Percentiles rank a stretch among this genome's conserved stretches.
These are phyloP conservation scores for Tremella fuciformis DNA, from an alignment of 768 basidiomycete genomes.

Conservation along the genomic window DNA sequence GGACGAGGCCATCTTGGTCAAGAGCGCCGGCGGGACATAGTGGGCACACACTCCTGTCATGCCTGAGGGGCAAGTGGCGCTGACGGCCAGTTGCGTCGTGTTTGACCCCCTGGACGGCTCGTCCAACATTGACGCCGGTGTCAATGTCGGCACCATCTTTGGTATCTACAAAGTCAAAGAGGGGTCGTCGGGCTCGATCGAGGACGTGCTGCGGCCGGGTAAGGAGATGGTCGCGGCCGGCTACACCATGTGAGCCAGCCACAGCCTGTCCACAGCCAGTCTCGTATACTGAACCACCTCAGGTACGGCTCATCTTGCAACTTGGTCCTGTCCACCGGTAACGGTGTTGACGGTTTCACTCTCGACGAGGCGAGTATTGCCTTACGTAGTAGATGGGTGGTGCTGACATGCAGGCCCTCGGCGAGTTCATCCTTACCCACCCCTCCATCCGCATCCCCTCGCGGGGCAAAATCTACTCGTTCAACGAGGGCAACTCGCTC, in stretches of 20 bases:
- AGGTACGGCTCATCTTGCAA: conserved; percentile 96
- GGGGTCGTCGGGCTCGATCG: conserved; percentile 72
- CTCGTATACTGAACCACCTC: not conserved
- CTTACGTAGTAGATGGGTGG: not conserved
- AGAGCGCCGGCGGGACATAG: conserved; percentile 41
- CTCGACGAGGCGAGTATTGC: conserved; percentile 65
- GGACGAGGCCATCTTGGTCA: conserved; percentile 37
- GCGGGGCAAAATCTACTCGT: conserved; percentile 98
- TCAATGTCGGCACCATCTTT: conserved; percentile 85
- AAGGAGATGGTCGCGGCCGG: conserved; percentile 97
- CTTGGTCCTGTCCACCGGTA: conserved; percentile 88
- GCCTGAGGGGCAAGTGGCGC: not conserved
- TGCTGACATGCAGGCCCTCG: conserved; percentile 60
- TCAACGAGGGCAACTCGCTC: conserved; percentile 97
- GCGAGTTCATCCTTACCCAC: conserved; percentile 98
- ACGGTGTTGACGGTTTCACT: conserved; percentile 97
- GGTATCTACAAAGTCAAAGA: conserved; percentile 88
- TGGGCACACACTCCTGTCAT: conserved; percentile 17
- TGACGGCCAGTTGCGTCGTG: conserved; percentile 76
- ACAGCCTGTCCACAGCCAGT: not conserved
- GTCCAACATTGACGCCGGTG: conserved; percentile 97
- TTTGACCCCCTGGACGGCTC: conserved; percentile 96
- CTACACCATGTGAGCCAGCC: conserved; percentile 90
- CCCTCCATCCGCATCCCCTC: conserved; percentile 91
- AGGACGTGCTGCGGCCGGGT: conserved; percentile 89